Base-by-base conservation (phyloP, 352 stramenopile genomes). In the Thalassiosira mediterranea region DNA sequence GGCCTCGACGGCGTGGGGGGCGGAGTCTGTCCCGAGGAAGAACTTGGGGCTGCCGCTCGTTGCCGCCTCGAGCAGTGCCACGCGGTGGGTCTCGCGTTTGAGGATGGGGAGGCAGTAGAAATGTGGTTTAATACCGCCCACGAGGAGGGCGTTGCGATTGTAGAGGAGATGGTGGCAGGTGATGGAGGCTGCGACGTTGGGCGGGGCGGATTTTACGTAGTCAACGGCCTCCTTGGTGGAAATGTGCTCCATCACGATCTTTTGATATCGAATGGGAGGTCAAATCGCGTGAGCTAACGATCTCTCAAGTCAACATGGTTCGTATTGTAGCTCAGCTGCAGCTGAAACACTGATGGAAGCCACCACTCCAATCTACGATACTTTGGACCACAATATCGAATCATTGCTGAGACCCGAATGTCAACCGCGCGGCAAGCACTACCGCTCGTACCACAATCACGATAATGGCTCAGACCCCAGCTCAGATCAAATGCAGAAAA, bases 241-340 rank as follows among this genome's bases (percentile, higher is more conserved):
- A 74, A 99, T 98, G 83, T 99, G 97, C 87, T 99, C 97, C 95
- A 99, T 98, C n/a, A 99, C 96, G 59, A 99, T 92, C 87, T 98
- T 99, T 28, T 99, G 90, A 31, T 90, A 82, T 4, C n/a, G n/a
- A n/a, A n/a, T n/a, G n/a, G n/a, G n/a, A n/a, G n/a, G n/a, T n/a
- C n/a, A n/a, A n/a, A n/a, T n/a, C n/a, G n/a, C n/a, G n/a, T n/a
- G n/a, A n/a, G n/a, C n/a, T n/a, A n/a, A n/a, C n/a, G n/a, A n/a
- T n/a, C n/a, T n/a, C n/a, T n/a, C n/a, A n/a, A n/a, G n/a, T n/a
- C n/a, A n/a, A n/a, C n/a, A n/a, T n/a, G n/a, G n/a, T n/a, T n/a
- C n/a, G n/a, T n/a, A n/a, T n/a, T n/a, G n/a, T n/a, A n/a, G n/a
- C n/a, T n/a, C n/a, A n/a, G n/a, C n/a, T n/a, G n/a, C n/a, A n/a